Base-by-base conservation (phyloP, 495 filamentous ascomycete species). In the Acidiella bohemica region DNA sequence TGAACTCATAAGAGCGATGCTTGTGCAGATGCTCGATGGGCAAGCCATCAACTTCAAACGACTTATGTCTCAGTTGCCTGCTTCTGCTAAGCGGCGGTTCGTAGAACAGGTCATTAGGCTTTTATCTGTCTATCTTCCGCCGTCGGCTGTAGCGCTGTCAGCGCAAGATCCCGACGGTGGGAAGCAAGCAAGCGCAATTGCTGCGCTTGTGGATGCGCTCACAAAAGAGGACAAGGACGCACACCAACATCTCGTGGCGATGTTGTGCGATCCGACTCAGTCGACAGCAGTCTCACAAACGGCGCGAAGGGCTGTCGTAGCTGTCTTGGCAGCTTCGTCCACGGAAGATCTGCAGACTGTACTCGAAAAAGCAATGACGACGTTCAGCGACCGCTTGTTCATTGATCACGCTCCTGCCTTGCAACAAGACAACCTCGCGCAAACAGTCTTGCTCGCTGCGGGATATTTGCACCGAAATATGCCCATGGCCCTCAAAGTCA, bases 381-480 rank as follows among this genome's bases (percentile, higher is more conserved):
- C 81, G 25, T 93, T 94, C 54, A 81, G 79, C 9, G 87, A 96
- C 49, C 75, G 81, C 37, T 64, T 95, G 25, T 87, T 79, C 52
- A 85, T 95, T 50, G 81, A 77, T 42, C 84, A 94, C 56, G 74
- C 78, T 4, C 78, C 85, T 2, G 72, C 80, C 16, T 54, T 84
- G 24, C 77, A 83, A 47, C 90, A 99, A 68, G 84, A 95, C 72
- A 81, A 84, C 82, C 82, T 83, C 55, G 72, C 78, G 5, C 86
- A 95, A 61, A 65, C 79, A 16, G 66, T 94, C 18, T 73, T 94
- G 3, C 61, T 96, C 11, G 64, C 72, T 44, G 78, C 81, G 11
- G 86, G 86, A 7, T 84, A 84, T 53, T 62, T 85, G 9, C 68
- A 82, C 36, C 71, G 80, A 31, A 56, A 64, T 23, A 60, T 74